A percentile compares a stretch with the other conserved stretches of the same genome.
Conservation (phyloP, 1,139 yeast genomes). For the Blastobotrys aristatus region DNA sequence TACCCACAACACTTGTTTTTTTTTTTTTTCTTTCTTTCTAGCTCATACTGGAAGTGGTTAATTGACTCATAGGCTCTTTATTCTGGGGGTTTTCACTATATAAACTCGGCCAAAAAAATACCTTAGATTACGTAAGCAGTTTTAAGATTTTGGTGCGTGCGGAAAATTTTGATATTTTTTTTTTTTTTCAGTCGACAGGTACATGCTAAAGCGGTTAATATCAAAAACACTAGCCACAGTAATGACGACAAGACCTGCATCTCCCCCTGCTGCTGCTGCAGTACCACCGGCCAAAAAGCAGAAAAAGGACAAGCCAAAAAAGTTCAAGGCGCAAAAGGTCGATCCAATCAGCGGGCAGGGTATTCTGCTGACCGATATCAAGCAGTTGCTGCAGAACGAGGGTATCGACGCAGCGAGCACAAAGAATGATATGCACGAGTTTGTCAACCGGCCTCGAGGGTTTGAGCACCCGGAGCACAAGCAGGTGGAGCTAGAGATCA, state of each 20-base stretch:
- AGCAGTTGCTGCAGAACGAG: conserved; percentile 46
- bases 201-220: neutral
- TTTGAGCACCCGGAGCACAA: conserved; percentile 54
- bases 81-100: no score
- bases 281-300: conserved; percentile 14
- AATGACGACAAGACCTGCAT: conserved; percentile 1
- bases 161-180: no score
- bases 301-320: conserved; percentile 37
- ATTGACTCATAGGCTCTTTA: no score
- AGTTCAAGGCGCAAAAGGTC: conserved; percentile 55
- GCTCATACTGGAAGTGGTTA: neutral
- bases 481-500: conserved; percentile 53
- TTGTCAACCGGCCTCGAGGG: conserved; percentile 55
- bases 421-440: conserved; percentile 56
- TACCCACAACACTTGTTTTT: no score
- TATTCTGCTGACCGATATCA: conserved; percentile 68
- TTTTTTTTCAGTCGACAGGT: neutral
- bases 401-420: conserved; percentile 46
- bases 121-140: no score
- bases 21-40: neutral
- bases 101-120: no score
- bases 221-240: neutral
- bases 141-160: no score
- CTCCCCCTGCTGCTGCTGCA: conserved; percentile 1
- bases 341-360: conserved; percentile 84